Evolutionary conservation across 352 stramenopile genomes (phyloP).

Genomic region (Pythium myriotylum): DNA sequence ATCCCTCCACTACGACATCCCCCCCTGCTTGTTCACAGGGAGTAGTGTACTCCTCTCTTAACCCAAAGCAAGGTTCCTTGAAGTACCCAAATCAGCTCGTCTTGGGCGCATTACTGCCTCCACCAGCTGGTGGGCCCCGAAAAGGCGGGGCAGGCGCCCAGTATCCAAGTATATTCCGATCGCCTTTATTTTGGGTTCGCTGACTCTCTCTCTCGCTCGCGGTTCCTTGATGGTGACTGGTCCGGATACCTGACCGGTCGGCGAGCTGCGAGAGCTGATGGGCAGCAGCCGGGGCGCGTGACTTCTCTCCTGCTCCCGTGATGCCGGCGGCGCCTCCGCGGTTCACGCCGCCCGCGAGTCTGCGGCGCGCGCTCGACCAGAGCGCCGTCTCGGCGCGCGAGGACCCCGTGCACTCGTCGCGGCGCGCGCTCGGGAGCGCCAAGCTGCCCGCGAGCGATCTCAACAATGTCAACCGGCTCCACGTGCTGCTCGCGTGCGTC

Average conservation of each 20-base stretch:
- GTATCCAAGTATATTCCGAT: too few relatives aligned
- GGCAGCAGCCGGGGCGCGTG: too few relatives aligned
- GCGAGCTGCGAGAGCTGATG: too few relatives aligned
- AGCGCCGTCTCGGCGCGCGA: not conserved
- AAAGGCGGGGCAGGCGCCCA: slow-evolving; percentile 8
- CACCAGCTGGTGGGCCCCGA: slow-evolving; percentile 12
- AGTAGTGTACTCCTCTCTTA: too few relatives aligned
- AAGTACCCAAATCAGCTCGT: not conserved
- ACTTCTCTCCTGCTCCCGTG: not conserved
- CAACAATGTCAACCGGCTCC: slow-evolving; percentile 24
- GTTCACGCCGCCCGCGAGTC: slow-evolving; percentile 21
- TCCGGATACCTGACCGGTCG: too few relatives aligned
- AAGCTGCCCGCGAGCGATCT: slow-evolving; percentile 27
- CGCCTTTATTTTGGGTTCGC: slow-evolving; percentile 20
- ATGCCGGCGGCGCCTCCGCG: slow-evolving; percentile 20
- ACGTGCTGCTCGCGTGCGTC: slow-evolving; percentile 12
- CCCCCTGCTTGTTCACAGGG: too few relatives aligned
- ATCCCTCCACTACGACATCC: too few relatives aligned
- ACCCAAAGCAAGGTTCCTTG: not conserved
- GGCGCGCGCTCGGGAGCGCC: slow-evolving; percentile 14
- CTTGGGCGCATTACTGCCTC: slow-evolving; percentile 1
- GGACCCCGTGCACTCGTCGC: slow-evolving; percentile 22
- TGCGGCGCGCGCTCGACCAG: not conserved
- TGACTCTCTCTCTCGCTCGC: slow-evolving; percentile 14
- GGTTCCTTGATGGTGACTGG: not conserved